A percentile compares a stretch with the other conserved stretches of the same genome.
These are phyloP conservation scores for Fusarium compactum DNA, from an alignment of 2,329 filamentous ascomycete genomes.

Conservation along the genomic window DNA sequence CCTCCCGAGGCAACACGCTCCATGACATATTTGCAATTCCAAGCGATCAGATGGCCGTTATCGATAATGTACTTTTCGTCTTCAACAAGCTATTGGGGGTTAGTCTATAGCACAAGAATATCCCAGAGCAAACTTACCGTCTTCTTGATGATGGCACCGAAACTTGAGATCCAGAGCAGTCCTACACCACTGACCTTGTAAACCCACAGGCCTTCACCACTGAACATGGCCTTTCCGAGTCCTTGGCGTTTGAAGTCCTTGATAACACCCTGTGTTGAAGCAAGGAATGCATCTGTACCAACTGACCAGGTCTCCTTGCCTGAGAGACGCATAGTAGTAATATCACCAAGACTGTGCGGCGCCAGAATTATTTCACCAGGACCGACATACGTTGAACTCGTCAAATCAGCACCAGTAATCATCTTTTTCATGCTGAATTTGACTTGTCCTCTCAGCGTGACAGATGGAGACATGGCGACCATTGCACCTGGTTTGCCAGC, in stretches of 20 bases:
- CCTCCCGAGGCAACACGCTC: conserved; percentile 92
- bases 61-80: conserved; percentile 93
- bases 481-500: conserved; percentile 85
- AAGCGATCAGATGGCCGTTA: conserved; percentile 93
- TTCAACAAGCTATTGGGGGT: conserved; percentile 61
- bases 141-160: conserved; percentile 95
- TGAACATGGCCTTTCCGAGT: conserved; percentile 91
- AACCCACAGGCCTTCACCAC: conserved; percentile 90
- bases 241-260: conserved; percentile 90
- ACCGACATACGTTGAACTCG: conserved; percentile 83
- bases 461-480: conserved; percentile 93
- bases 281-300: conserved; percentile 87
- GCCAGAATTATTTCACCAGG: conserved; percentile 91
- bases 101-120: background rate
- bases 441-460: conserved; percentile 84
- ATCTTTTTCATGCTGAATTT: conserved; percentile 94
- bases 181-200: conserved; percentile 87
- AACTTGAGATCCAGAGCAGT: conserved; percentile 89
- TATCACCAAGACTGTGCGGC: conserved; percentile 83
- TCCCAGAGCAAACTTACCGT: conserved; percentile 70
- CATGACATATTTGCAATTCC: conserved; percentile 95
- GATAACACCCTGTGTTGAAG: conserved; percentile 85
- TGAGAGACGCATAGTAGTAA: conserved; percentile 80
- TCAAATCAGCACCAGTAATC: conserved; percentile 83
- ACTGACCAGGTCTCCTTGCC: conserved; percentile 85